Evolutionary conservation across 2,329 filamentous ascomycete species (phyloP).

Genomic region (Colletotrichum tropicale): DNA sequence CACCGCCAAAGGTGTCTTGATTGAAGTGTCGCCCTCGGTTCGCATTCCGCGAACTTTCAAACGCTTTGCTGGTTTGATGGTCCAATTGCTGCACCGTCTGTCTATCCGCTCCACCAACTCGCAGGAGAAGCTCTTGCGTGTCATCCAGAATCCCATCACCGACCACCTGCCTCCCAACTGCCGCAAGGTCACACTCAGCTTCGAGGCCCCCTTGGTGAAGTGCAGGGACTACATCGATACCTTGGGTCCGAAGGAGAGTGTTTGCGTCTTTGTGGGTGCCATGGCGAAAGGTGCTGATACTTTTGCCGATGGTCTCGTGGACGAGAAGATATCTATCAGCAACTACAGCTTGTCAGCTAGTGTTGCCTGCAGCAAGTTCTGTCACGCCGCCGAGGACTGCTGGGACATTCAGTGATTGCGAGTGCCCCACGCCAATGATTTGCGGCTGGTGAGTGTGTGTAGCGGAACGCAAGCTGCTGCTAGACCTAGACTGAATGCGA

Average conservation of each 20-base stretch:
- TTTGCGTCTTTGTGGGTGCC: slow-evolving; percentile 96
- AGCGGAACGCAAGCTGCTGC: background rate
- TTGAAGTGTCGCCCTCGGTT: slow-evolving; percentile 97
- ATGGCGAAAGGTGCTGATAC: slow-evolving; percentile 98
- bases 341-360: slow-evolving; percentile 97
- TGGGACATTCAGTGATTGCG: slow-evolving; percentile 86
- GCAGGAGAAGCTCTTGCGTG: slow-evolving; percentile 95
- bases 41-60: slow-evolving; percentile 98
- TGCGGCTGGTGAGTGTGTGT: background rate
- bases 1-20: slow-evolving; percentile 94
- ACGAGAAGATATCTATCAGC: slow-evolving; percentile 98
- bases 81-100: slow-evolving; percentile 92
- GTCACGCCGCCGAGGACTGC: slow-evolving; percentile 94
- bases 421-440: background rate
- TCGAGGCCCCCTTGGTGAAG: slow-evolving; percentile 86
- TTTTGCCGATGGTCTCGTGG: slow-evolving; percentile 92
- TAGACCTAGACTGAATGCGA: background rate
- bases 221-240: slow-evolving; percentile 88
- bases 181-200: slow-evolving; percentile 95
- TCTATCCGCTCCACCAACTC: slow-evolving; percentile 97
- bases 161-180: slow-evolving; percentile 97
- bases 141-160: slow-evolving; percentile 97
- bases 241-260: slow-evolving; percentile 83
- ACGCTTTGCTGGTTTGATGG: slow-evolving; percentile 98
- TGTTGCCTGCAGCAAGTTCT: slow-evolving; percentile 99